These are phyloP conservation scores for Monosporozyma aquatica DNA, from an alignment of 805 yeast genomes.

Conservation along the genomic window DNA sequence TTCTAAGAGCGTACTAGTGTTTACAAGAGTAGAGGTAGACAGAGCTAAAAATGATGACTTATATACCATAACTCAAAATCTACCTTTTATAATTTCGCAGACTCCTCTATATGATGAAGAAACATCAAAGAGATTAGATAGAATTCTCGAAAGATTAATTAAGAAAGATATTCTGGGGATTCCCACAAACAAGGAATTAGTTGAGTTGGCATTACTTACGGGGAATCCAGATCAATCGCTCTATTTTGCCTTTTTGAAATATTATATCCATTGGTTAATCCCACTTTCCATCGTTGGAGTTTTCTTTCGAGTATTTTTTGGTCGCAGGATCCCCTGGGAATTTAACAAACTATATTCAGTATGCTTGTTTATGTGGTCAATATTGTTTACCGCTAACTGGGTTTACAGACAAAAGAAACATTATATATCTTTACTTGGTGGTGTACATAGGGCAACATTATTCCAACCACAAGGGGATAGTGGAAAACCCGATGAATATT, in stretches of 20 bases:
- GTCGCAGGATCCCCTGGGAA: constrained; percentile 11
- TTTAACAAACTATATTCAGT: constrained; percentile 49
- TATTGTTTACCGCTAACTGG: constrained; percentile 55
- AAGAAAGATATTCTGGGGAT: constrained; percentile 1
- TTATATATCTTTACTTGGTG: constrained; percentile 25
- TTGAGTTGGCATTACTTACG: constrained; percentile 20
- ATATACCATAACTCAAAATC: constrained; percentile 4
- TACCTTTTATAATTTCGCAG: constrained; percentile 7
- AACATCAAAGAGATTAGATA: constrained; percentile 4
- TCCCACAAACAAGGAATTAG: constrained; percentile 30
- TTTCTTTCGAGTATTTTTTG: constrained; percentile 27
- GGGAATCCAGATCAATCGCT: constrained; percentile 41
- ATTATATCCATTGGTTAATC: constrained; percentile 49
- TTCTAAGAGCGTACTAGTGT: constrained; percentile 15
- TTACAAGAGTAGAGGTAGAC: constrained; percentile 14
- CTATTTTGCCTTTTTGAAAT: constrained; percentile 62
- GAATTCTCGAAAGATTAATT: neutral
- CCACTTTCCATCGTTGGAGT: constrained; percentile 51
- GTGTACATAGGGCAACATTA: constrained; percentile 21
- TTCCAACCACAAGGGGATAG: neutral
- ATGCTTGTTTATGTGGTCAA: constrained; percentile 55
- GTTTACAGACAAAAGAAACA: constrained; percentile 29
- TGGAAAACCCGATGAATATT: neutral
- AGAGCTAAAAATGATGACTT: constrained; percentile 4
- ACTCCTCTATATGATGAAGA: constrained; percentile 11